Conservation (phyloP, 306 rosid species). For the Prunus mongolica region DNA sequence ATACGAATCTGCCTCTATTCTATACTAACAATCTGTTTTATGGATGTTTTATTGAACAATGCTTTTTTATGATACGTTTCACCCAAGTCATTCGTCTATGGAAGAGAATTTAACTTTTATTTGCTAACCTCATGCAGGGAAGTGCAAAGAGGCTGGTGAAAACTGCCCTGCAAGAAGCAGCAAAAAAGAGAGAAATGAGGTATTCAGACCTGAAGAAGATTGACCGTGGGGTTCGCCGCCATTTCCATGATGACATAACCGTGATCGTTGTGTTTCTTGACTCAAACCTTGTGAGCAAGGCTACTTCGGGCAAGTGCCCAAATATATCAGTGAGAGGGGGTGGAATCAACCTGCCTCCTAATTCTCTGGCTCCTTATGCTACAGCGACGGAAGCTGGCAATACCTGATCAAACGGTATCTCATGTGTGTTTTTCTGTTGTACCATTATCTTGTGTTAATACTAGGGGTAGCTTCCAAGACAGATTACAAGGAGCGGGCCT, state of each 20-base stretch:
- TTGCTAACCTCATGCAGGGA: constrained; percentile 63
- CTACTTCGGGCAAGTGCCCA: constrained; percentile 60
- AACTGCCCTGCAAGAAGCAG: constrained; percentile 80
- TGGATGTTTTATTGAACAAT: neutral
- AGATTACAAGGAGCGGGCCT: constrained; percentile 46
- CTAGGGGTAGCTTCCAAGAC: constrained; percentile 61
- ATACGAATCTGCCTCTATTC: neutral
- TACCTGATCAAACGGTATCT: constrained; percentile 44
- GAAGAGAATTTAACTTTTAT: neutral
- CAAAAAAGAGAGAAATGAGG: constrained; percentile 99
- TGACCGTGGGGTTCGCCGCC: constrained; percentile 94
- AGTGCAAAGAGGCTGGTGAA: constrained; percentile 87
- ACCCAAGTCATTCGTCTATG: neutral
- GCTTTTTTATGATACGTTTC: neutral
- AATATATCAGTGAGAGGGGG: constrained; percentile 82
- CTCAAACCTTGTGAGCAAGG: constrained; percentile 65
- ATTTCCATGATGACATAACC: constrained; percentile 96
- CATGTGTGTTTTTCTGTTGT: constrained; percentile 36
- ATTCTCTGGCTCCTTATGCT: constrained; percentile 67
- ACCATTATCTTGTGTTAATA: constrained; percentile 79
- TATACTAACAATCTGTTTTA: neutral
- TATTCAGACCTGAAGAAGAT: constrained; percentile 94
- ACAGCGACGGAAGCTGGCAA: constrained; percentile 54
- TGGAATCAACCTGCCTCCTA: constrained; percentile 66
- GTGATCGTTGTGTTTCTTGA: constrained; percentile 87